Conservation (phyloP, 2,329 filamentous ascomycete genomes). For the Venturiaceae sp. region DNA sequence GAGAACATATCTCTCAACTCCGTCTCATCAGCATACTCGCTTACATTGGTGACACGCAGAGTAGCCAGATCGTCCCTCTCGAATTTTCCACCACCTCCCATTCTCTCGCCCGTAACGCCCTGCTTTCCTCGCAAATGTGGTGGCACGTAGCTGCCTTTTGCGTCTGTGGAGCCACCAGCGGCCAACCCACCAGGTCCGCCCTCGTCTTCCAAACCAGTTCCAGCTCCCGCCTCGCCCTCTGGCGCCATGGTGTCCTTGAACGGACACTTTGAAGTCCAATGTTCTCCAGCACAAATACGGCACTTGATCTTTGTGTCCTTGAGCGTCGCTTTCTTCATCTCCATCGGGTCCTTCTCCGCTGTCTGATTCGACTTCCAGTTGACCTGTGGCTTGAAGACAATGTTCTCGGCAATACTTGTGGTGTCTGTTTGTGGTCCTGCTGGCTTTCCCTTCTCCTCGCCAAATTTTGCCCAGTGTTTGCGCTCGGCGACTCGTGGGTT, state of each 20-base stretch:
- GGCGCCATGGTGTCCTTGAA: slow-evolving; percentile 99
- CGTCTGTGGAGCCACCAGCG: slow-evolving; percentile 47
- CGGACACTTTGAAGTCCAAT: slow-evolving; percentile 97
- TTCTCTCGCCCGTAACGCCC: slow-evolving; percentile 62
- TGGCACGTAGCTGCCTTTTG: slow-evolving; percentile 66
- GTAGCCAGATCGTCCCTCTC: slow-evolving; percentile 96
- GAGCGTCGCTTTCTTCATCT: slow-evolving; percentile 58
- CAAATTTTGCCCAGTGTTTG: slow-evolving; percentile 89
- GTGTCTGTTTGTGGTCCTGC: slow-evolving; percentile 79
- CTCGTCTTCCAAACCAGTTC: slow-evolving; percentile 37
- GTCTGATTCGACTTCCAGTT: slow-evolving; percentile 82
- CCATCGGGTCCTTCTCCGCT: slow-evolving; percentile 66
- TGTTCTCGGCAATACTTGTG: slow-evolving; percentile 93
- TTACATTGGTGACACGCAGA: slow-evolving; percentile 95
- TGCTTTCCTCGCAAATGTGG: slow-evolving; percentile 74
- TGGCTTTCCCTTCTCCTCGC: slow-evolving; percentile 74
- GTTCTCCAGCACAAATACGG: slow-evolving; percentile 96
- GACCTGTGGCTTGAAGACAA: slow-evolving; percentile 84
- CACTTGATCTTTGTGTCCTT: slow-evolving; percentile 99
- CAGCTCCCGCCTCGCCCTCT: slow-evolving; percentile 42
- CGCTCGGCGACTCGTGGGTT: slow-evolving; percentile 96
- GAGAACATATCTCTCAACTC: slow-evolving; percentile 98
- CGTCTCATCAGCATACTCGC: slow-evolving; percentile 91
- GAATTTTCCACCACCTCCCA: slow-evolving; percentile 68
- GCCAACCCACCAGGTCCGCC: slow-evolving; percentile 46